phyloP scores from a whole-genome alignment of 495 filamentous ascomycete species.

The Neurospora hispaniola region DNA sequence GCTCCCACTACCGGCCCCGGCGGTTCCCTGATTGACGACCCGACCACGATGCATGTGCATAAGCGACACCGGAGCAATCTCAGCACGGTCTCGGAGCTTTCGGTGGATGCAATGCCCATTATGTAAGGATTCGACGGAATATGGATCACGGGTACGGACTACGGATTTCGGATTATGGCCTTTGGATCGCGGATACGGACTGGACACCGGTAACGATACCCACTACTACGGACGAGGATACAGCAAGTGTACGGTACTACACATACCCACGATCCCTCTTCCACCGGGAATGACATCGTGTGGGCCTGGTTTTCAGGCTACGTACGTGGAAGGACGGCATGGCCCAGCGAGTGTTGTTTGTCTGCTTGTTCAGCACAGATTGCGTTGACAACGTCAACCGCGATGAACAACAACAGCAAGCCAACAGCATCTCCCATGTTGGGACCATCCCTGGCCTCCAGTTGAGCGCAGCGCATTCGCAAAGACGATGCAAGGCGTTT shows the following conservation, averaged over 20 bases:
- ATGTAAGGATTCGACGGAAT: background rate
- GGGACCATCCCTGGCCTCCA: background rate
- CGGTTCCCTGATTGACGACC: constrained; percentile 2
- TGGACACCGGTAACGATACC: background rate
- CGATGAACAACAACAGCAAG: background rate
- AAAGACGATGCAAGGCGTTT: background rate
- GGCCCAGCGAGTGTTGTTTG: constrained; percentile 3
- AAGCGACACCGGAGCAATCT: constrained; percentile 38
- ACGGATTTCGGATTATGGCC: background rate
- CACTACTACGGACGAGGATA: background rate
- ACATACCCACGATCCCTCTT: background rate
- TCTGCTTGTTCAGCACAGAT: background rate
- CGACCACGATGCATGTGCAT: constrained; percentile 19
- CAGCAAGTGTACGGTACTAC: background rate
- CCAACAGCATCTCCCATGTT: background rate
- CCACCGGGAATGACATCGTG: background rate
- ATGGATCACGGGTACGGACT: background rate
- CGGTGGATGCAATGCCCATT: background rate
- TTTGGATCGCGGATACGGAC: background rate
- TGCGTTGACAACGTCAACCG: background rate
- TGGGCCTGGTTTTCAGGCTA: background rate
- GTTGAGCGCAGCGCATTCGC: background rate
- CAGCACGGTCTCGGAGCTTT: background rate
- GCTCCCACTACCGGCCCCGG: constrained; percentile 23
- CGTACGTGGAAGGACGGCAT: constrained; percentile 27